Evolutionary conservation across 2,329 filamentous ascomycete genomes (phyloP).

Genomic region (Curvularia sp.): DNA sequence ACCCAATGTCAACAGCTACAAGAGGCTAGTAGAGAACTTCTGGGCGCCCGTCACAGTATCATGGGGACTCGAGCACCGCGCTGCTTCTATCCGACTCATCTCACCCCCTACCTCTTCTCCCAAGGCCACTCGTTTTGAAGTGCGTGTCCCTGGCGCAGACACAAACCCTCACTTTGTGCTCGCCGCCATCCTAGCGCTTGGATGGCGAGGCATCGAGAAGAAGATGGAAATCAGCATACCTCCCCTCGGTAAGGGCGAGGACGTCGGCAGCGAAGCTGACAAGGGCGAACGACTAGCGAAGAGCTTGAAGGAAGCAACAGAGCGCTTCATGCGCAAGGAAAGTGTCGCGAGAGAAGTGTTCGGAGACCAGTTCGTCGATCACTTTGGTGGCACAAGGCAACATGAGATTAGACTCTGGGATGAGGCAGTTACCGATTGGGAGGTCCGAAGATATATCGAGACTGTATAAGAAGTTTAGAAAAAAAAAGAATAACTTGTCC

Average conservation of each 20-base stretch:
- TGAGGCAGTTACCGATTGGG: conserved; percentile 97
- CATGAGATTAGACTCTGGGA: conserved; percentile 93
- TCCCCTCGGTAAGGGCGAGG: conserved; percentile 83
- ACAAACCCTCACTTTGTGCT: conserved; percentile 88
- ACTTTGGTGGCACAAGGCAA: conserved; percentile 89
- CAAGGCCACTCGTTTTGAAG: conserved; percentile 88
- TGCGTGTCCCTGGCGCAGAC: conserved; percentile 93
- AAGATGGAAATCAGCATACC: conserved; percentile 83
- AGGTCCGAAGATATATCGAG: conserved; percentile 57
- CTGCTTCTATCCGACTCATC: conserved; percentile 88
- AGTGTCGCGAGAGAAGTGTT: conserved; percentile 94
- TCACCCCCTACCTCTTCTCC: conserved; percentile 84
- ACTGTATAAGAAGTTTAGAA: conserved; percentile 34
- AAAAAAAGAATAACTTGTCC: not conserved
- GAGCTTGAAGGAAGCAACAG: conserved; percentile 82
- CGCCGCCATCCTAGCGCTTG: conserved; percentile 83
- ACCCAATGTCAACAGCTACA: conserved; percentile 97
- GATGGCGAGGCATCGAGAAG: conserved; percentile 91
- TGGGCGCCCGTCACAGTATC: conserved; percentile 98
- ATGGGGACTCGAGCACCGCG: conserved; percentile 95
- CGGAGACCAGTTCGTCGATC: conserved; percentile 94
- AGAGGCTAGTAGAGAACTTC: conserved; percentile 97
- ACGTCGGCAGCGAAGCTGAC: conserved; percentile 75
- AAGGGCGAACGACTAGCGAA: conserved; percentile 81
- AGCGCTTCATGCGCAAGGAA: conserved; percentile 74